phyloP scores from a whole-genome alignment of 139 green algal genomes.

The Coccomyxa sp. region DNA sequence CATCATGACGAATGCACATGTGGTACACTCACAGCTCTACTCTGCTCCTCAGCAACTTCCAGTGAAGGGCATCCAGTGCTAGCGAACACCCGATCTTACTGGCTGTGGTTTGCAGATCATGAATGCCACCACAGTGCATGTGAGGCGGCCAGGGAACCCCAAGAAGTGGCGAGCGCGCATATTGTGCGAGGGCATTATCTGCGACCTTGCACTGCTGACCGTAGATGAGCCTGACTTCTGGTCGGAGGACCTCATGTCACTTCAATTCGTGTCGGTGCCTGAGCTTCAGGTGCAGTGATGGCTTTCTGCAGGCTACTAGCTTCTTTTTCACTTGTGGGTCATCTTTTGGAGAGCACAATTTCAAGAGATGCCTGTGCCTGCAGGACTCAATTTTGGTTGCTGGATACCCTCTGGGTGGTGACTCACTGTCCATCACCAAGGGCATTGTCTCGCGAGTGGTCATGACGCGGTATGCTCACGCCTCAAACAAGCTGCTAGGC shows the following conservation, averaged over 20 bases:
- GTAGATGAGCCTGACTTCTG: constrained; percentile 65
- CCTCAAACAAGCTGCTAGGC: constrained; percentile 35
- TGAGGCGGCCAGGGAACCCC: constrained; percentile 66
- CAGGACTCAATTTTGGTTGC: constrained; percentile 67
- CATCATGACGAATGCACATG: constrained; percentile 77
- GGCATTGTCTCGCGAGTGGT: constrained; percentile 37
- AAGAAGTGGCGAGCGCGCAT: constrained; percentile 74
- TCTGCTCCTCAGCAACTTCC: too few relatives aligned
- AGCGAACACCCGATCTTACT: too few relatives aligned
- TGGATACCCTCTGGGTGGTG: constrained; percentile 70
- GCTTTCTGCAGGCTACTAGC: not conserved
- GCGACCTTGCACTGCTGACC: constrained; percentile 77
- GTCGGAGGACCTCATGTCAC: constrained; percentile 44
- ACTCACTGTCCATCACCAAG: constrained; percentile 57
- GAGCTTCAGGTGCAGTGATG: constrained; percentile 56
- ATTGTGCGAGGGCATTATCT: constrained; percentile 63
- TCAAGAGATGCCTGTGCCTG: not conserved
- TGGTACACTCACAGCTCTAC: constrained; percentile 39
- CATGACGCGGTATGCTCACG: constrained; percentile 31
- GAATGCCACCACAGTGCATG: constrained; percentile 61
- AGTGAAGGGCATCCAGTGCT: too few relatives aligned
- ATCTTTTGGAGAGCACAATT: not conserved
- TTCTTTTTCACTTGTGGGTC: not conserved
- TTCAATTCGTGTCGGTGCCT: constrained; percentile 70
- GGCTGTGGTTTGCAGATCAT: constrained; percentile 39